Evolutionary conservation across 768 basidiomycete genomes (phyloP).

Genomic region (Candolleomyces aberdarensis): DNA sequence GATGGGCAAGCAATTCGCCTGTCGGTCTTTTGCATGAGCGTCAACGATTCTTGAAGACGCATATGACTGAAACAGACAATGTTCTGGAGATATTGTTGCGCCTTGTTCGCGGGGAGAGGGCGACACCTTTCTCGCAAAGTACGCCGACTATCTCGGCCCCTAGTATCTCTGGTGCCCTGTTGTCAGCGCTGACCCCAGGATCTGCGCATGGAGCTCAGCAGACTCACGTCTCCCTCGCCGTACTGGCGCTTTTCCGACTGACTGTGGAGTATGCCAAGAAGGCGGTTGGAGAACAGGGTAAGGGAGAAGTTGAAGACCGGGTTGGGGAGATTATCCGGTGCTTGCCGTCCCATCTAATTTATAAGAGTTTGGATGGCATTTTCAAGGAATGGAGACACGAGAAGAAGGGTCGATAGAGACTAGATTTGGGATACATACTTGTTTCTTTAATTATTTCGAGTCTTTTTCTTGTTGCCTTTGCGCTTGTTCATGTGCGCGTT

Average conservation of each 20-base stretch:
- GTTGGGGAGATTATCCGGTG: slow-evolving; percentile 89
- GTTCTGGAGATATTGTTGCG: slow-evolving; percentile 91
- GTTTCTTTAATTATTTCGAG: neutral
- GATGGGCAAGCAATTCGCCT: slow-evolving; percentile 84
- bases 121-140: slow-evolving; percentile 65
- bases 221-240: slow-evolving; percentile 91
- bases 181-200: slow-evolving; percentile 66
- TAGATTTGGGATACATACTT: slow-evolving; percentile 13
- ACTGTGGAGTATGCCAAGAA: slow-evolving; percentile 78
- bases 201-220: slow-evolving; percentile 86
- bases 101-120: slow-evolving; percentile 86
- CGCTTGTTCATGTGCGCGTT: neutral
- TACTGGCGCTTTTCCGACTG: slow-evolving; percentile 88
- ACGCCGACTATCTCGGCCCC: slow-evolving; percentile 60
- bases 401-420: slow-evolving; percentile 60
- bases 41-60: slow-evolving; percentile 84
- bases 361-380: slow-evolving; percentile 90
- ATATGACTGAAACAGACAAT: slow-evolving; percentile 84
- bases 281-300: slow-evolving; percentile 58
- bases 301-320: slow-evolving; percentile 67
- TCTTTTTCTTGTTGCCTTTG: neutral
- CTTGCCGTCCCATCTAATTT: slow-evolving; percentile 82
- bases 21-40: slow-evolving; percentile 74
- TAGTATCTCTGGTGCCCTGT: slow-evolving; percentile 62
- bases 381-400: slow-evolving; percentile 90